These are phyloP conservation scores for Triadica sebifera DNA, from an alignment of 345 rosid species.

Conservation along the genomic window DNA sequence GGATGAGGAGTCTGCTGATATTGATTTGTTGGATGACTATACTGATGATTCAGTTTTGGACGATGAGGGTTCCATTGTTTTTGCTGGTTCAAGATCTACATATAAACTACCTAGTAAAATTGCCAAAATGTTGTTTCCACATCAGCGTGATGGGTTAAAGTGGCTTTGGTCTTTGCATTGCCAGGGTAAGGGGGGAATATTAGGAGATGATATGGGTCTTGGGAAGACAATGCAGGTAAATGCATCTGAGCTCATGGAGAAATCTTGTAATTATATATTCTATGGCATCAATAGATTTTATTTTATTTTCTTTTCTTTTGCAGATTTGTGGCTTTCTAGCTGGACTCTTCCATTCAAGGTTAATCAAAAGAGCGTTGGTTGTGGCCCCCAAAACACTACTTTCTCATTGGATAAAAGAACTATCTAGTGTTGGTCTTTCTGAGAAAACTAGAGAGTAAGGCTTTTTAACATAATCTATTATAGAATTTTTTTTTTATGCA, in stretches of 20 bases:
- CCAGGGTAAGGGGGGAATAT: constrained; percentile 89
- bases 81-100: constrained; percentile 47
- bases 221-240: constrained; percentile 99
- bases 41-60: constrained; percentile 32
- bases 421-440: constrained; percentile 82
- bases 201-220: constrained; percentile 98
- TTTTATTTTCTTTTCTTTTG: constrained; percentile 17
- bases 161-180: constrained; percentile 97
- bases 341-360: constrained; percentile 75
- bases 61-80: constrained; percentile 49
- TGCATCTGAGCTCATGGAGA: background rate
- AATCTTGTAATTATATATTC: background rate
- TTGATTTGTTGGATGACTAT: constrained; percentile 34
- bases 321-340: constrained; percentile 93
- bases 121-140: constrained; percentile 69
- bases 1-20: constrained; percentile 29
- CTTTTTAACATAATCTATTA: constrained; percentile 11
- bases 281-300: constrained; percentile 10
- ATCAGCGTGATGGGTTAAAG: constrained; percentile 83
- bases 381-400: constrained; percentile 96
- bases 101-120: constrained; percentile 55
- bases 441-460: constrained; percentile 79
- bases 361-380: constrained; percentile 75
- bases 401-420: constrained; percentile 94
- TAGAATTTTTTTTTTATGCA: background rate